phyloP scores from a whole-genome alignment of 176 grass and related monocot genomes.

The Carex cristatella region DNA sequence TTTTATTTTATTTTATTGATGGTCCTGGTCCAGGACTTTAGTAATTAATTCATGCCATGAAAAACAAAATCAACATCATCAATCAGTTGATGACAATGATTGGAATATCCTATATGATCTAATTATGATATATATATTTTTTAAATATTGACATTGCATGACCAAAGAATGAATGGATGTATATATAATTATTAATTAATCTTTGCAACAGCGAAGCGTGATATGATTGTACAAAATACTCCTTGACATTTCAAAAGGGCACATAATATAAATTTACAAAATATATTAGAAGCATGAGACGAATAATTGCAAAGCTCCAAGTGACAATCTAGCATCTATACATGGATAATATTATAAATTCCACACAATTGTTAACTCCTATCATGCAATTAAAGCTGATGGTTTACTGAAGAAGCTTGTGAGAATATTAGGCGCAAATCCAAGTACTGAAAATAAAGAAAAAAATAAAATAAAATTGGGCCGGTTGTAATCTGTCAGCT shows the following conservation, averaged over 20 bases:
- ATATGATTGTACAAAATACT: background rate
- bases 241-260: background rate
- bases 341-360: background rate
- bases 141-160: background rate
- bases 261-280: background rate
- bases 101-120: background rate
- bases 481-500: background rate
- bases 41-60: constrained; percentile 4
- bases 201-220: background rate
- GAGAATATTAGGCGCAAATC: background rate
- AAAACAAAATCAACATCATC: background rate
- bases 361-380: background rate
- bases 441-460: background rate
- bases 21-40: background rate
- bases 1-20: constrained; percentile 12
- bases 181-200: background rate
- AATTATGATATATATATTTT: background rate
- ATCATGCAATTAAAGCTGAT: background rate
- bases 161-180: background rate
- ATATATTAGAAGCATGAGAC: background rate
- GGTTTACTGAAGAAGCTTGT: background rate
- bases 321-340: no score
- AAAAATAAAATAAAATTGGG: background rate
- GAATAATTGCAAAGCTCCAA: background rate
- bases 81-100: background rate